Conservation (phyloP, 768 basidiomycete species). For the Dacryopinax primogenitus region DNA sequence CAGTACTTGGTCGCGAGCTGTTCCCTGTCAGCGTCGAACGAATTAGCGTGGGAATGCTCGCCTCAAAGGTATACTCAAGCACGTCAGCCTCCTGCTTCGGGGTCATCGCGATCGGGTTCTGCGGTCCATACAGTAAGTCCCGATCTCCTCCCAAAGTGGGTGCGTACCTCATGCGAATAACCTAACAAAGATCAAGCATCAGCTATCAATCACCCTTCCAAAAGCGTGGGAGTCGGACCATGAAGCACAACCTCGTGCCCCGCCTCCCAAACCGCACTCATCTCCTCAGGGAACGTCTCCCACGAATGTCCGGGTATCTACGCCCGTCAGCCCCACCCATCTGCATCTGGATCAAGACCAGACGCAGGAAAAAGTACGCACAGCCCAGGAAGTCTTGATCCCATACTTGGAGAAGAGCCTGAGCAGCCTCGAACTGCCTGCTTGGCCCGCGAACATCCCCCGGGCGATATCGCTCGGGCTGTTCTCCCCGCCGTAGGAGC, state of each 20-base stretch:
- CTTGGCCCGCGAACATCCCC: slow-evolving; percentile 29
- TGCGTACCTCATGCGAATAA: slow-evolving; percentile 24
- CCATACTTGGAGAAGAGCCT: slow-evolving; percentile 26
- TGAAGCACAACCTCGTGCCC: slow-evolving; percentile 25
- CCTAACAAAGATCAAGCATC: slow-evolving; percentile 15
- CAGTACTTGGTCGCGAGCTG: slow-evolving; percentile 24
- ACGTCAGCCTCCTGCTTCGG: slow-evolving; percentile 26
- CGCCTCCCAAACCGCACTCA: slow-evolving; percentile 26
- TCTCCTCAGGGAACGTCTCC: slow-evolving; percentile 27
- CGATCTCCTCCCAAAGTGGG: background rate
- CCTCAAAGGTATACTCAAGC: slow-evolving; percentile 22
- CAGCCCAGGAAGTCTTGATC: slow-evolving; percentile 26
- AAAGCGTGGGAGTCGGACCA: background rate
- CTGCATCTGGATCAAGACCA: slow-evolving; percentile 16
- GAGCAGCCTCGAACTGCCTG: slow-evolving; percentile 25
- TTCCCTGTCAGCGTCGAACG: background rate
- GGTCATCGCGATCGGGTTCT: slow-evolving; percentile 24
- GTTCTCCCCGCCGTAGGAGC: slow-evolving; percentile 62
- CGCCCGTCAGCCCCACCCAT: background rate
- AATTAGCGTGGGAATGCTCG: background rate
- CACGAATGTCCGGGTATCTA: slow-evolving; percentile 4
- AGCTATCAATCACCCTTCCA: background rate
- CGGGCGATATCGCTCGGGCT: slow-evolving; percentile 55
- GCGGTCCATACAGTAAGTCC: background rate
- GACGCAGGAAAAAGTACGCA: slow-evolving; percentile 15